Base-by-base conservation (phyloP, 306 rosid genomes). In the Sicyos edulis region DNA sequence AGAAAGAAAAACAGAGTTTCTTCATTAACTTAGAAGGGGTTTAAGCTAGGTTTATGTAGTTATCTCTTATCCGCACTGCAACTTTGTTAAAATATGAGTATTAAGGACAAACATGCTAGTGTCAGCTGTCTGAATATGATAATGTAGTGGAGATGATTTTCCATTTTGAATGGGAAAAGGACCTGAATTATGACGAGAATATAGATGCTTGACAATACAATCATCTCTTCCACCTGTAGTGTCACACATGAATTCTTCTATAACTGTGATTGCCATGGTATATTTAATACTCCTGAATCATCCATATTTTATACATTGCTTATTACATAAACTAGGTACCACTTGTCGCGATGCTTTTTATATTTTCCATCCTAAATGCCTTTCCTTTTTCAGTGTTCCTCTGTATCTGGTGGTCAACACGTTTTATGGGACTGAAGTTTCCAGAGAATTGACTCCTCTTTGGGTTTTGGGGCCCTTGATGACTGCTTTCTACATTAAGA, bases 381-480 rank as follows among this genome's bases (percentile, higher is more conserved):
- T 40, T 40, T 40, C 45, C 8, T 6, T 40, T 40, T 40, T 0
- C 96, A 92, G 97, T 80, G 57, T 86, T 53, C 96, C 97, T 63
- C 47, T 78, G 71, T 92, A 85, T 81, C 71, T 92, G 86, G 90
- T 78, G 14, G 88, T 92, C 64, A 82, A 88, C 77, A 64, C 77
- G 49, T 45, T 74, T 44, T 84, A 88, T 62, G 97, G 97, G 57
- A 80, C 89, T 32, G 88, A 88, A 74, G 92, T 92, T 76, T 86
- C 95, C 0, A 89, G 76, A 79, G 97, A 92, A 82, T 80, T 92
- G 81, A 82, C 88, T 50, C 97, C 97, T 34, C 78, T 92, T 57
- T 92, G 97, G 97, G 73, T 89, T 78, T 26, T 83, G 52, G 97
- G 95, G 32, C 96, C 97, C 45, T 21, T 88, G 2, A 32, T 85